Evolutionary conservation across 768 basidiomycete species (phyloP), one percentile per base, ranked within the genome.

Genomic region (Plicaturopsis crispa): DNA sequence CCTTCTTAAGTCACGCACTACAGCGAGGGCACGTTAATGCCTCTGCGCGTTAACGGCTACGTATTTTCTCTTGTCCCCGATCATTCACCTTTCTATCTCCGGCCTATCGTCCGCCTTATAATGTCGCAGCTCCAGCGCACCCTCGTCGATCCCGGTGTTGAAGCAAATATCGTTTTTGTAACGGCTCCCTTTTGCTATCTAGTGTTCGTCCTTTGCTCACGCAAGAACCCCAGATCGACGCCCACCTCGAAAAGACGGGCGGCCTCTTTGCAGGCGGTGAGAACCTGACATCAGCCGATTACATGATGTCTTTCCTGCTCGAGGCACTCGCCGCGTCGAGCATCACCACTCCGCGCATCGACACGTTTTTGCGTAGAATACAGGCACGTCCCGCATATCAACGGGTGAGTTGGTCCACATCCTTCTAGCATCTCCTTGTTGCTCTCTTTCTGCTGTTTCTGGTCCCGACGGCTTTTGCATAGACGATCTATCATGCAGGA

Each of bases 11-110:
- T 44, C 45, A 48, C 46, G 6, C 60, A 62, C 41, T 60, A 58
- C 43, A 38, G 60, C 16, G 62, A 62, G 40, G 61, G 59, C 4
- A 48, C 59, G 18, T 35, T 64, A 21, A 61, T 62, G 62, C 61
- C 61, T 4, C 26, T 55, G 31, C 45, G 60, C 17, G 57, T 60
- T 28, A 53, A 55, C 45, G 51, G 49, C 33, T 43, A 56, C 30
- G 50, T 62, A 7, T 59, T 56, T 43, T 39, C 33, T 23, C 40
- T 58, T 24, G 46, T 60, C n/a, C 56, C 58, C 4, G 43, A 52
- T 19, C 33, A 45, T n/a, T 32, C 55, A 7, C 61, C 61, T 3
- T 60, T 56, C 43, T 38, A 61, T 38, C 24, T 62, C 38, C 51
- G 59, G 4, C 61, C 61, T 10, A 21, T 60, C 39, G 40, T 53